A percentile compares a stretch with the other conserved stretches of the same genome.
phyloP scores from a whole-genome alignment of 441 rosid species.

The Lepidium campestre region DNA sequence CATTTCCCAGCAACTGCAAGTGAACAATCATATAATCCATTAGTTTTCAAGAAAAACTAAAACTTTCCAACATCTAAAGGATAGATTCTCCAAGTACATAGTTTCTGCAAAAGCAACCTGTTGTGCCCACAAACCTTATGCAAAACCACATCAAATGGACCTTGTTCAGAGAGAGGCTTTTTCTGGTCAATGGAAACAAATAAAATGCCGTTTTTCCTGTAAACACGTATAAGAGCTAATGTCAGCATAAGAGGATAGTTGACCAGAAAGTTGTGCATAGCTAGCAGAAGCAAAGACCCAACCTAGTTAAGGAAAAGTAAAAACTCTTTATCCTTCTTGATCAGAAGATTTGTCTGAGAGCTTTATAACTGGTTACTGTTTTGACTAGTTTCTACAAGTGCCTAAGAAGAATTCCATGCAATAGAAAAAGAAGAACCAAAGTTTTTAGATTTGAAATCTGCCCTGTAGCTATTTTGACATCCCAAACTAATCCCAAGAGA shows the following conservation, averaged over 20 bases:
- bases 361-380: background rate
- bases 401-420: slow-evolving; percentile 11
- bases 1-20: slow-evolving; percentile 68
- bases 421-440: slow-evolving; percentile 4
- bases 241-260: background rate
- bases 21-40: slow-evolving; percentile 24
- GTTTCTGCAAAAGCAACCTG: background rate
- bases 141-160: slow-evolving; percentile 83
- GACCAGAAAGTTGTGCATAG: background rate
- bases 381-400: background rate
- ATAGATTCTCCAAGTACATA: background rate
- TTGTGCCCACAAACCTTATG: slow-evolving; percentile 66
- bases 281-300: background rate
- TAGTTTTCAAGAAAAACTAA: slow-evolving; percentile 10
- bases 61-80: background rate
- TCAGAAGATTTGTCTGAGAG: background rate
- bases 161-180: slow-evolving; percentile 76
- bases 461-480: slow-evolving; percentile 9
- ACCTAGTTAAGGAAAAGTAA: background rate
- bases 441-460: background rate
- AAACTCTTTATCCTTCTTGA: background rate
- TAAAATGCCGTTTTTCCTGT: slow-evolving; percentile 71
- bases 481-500: slow-evolving; percentile 34
- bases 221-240: slow-evolving; percentile 13
- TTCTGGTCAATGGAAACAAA: slow-evolving; percentile 63